Conservation (phyloP, 108 stramenopile genomes). For the Nannochloropsis salina region DNA sequence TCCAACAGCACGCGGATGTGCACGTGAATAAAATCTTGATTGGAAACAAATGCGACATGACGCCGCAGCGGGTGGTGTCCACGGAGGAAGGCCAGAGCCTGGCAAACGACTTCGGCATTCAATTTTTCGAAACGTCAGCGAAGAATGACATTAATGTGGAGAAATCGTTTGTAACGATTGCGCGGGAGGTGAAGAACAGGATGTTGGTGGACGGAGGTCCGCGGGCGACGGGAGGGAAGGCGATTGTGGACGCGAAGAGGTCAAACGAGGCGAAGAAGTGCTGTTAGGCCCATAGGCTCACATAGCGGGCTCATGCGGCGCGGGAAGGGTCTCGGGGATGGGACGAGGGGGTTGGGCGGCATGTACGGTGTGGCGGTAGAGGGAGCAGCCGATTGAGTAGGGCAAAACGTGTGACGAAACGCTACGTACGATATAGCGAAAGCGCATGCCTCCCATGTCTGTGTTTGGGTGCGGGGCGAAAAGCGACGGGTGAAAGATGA, state of each 20-base stretch:
- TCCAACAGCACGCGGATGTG: conserved; percentile 91
- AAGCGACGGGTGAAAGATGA: too few relatives aligned
- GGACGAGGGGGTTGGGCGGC: too few relatives aligned
- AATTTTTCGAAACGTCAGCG: conserved; percentile 94
- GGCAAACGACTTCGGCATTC: conserved; percentile 86
- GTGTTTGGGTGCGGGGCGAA: too few relatives aligned
- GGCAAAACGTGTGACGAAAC: too few relatives aligned
- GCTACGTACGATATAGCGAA: too few relatives aligned
- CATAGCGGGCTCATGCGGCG: too few relatives aligned
- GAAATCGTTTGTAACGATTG: conserved; percentile 50
- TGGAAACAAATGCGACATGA: conserved; percentile 99
- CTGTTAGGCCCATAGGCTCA: not conserved
- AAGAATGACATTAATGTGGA: conserved; percentile 66
- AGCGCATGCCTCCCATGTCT: too few relatives aligned
- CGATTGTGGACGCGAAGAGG: not conserved
- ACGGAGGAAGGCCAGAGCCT: conserved; percentile 85
- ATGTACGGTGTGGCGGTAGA: too few relatives aligned
- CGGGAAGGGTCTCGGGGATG: too few relatives aligned
- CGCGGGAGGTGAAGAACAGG: conserved; percentile 55
- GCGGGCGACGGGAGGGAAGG: conserved; percentile 1
- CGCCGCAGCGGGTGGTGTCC: conserved; percentile 81
- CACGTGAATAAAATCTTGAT: conserved; percentile 92
- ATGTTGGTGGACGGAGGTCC: conserved; percentile 47
- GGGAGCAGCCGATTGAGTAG: too few relatives aligned
- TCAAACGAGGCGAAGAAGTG: not conserved